Evolutionary conservation across 169 alveolate genomes (phyloP), one percentile per base, ranked within the genome.

Genomic region (Cryptosporidium meleagridis): DNA sequence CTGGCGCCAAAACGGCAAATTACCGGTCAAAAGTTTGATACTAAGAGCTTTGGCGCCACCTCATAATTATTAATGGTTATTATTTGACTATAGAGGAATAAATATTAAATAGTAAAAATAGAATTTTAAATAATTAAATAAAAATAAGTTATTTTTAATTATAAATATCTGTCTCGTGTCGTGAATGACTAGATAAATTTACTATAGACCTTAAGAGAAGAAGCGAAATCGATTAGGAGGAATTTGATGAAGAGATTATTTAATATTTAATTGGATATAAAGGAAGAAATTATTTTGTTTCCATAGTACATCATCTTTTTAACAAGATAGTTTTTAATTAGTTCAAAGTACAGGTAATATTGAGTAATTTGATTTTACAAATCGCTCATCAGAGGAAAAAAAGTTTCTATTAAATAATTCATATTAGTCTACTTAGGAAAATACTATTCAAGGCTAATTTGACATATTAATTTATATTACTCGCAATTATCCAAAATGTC

Each of bases 141-240:
- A 29, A 8, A 23, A 69, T 69, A 41, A 51, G 3, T 7, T 37
- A 69, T 8, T 37, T 9, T 59, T 12, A 33, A 69, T 37, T 39
- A 10, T 37, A 29, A 51, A 35, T 51, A 71, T 71, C 68, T 71
- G 85, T 71, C 85, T 71, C 69, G 52, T 71, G 85, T 71, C 85
- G 61, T 21, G 41, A 29, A 29, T 71, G 67, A 51, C 85, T 8
- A 52, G 85, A 71, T 71, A 71, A 71, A 48, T 65, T 33, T 3
- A 29, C 26, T 21, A 55, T 55, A 23, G 67, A 55, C 67, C 10
- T 23, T 12, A 23, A 26, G 35, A 26, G 29, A 39, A 55, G 37
- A 55, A 55, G 67, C 10, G 18, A 44, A 44, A 14, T 55, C 12
- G 67, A n/a, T 21, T 29, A 33, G 73, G 73, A 67, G 73, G 73